Percentiles rank a stretch among this genome's conserved stretches.
Evolutionary conservation across 2,329 filamentous ascomycete species (phyloP).

Genomic region (Emydomyces testavorans): DNA sequence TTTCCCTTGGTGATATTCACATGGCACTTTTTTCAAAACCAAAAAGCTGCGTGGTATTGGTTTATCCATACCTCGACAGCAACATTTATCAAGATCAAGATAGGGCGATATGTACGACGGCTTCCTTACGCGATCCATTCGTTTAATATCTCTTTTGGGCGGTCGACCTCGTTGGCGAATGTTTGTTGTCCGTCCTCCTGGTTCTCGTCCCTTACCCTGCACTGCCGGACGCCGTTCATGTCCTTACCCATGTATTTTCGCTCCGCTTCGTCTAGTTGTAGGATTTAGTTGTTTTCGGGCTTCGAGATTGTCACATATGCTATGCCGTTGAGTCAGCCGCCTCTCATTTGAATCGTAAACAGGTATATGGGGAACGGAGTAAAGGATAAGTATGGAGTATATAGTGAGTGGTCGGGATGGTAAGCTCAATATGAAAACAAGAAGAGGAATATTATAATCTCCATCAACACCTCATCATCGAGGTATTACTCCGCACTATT

Average conservation of each 20-base stretch:
- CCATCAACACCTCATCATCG: too few relatives aligned
- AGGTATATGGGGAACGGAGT: too few relatives aligned
- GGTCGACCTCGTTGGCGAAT: not conserved
- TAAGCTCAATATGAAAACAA: too few relatives aligned
- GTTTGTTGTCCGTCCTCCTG: not conserved
- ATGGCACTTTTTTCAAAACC: not conserved
- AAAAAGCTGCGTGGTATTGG: conserved; percentile 3
- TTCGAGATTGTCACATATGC: not conserved
- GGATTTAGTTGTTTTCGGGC: conserved; percentile 6
- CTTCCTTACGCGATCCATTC: not conserved
- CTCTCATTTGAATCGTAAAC: too few relatives aligned
- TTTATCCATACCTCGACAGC: not conserved
- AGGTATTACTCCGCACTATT: too few relatives aligned
- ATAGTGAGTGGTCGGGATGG: too few relatives aligned
- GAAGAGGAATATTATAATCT: too few relatives aligned
- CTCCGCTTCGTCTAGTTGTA: not conserved
- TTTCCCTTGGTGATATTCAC: not conserved
- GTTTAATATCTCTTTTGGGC: not conserved
- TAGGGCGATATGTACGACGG: conserved; percentile 1
- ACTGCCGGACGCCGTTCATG: not conserved
- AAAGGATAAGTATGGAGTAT: too few relatives aligned
- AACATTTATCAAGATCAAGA: not conserved
- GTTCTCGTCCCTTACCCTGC: not conserved
- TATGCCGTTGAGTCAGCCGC: too few relatives aligned
- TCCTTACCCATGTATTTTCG: conserved; percentile 4